These are phyloP conservation scores for Termitomyces bulborhizus DNA, from an alignment of 768 basidiomycete species.

Conservation along the genomic window DNA sequence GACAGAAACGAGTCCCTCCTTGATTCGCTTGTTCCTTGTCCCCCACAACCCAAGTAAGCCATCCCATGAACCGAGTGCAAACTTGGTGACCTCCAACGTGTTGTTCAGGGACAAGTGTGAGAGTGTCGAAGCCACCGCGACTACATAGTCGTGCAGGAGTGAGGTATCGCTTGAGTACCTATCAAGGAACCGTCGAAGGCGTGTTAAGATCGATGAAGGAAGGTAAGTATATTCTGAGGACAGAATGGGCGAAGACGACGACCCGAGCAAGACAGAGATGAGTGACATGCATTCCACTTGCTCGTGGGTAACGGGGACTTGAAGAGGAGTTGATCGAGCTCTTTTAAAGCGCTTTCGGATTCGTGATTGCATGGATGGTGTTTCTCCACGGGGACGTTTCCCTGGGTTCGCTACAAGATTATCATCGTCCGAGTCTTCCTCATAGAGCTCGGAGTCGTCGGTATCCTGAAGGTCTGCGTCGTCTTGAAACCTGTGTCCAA, in stretches of 20 bases:
- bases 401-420: constrained; percentile 18
- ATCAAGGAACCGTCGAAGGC: constrained; percentile 50
- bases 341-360: constrained; percentile 16
- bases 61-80: constrained; percentile 61
- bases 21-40: constrained; percentile 68
- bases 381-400: constrained; percentile 31
- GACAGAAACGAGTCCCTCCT: constrained; percentile 75
- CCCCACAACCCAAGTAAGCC: constrained; percentile 67
- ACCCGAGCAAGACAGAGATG: constrained; percentile 52
- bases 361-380: constrained; percentile 7
- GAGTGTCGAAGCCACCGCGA: constrained; percentile 61
- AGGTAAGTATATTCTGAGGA: constrained; percentile 32
- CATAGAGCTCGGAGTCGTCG: constrained; percentile 29
- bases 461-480: constrained; percentile 23
- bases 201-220: constrained; percentile 47
- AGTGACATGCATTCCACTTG: constrained; percentile 70
- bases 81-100: constrained; percentile 47
- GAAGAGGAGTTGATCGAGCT: constrained; percentile 9
- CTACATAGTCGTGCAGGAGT: constrained; percentile 70
- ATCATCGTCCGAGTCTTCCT: constrained; percentile 24
- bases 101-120: constrained; percentile 76
- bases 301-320: constrained; percentile 38
- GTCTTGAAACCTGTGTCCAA: constrained; percentile 26
- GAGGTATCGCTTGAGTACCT: constrained; percentile 69
- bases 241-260: constrained; percentile 53